Percentiles rank a stretch among this genome's conserved stretches.
Conservation (phyloP, 345 rosid species). For the Atalantia buxifolia region DNA sequence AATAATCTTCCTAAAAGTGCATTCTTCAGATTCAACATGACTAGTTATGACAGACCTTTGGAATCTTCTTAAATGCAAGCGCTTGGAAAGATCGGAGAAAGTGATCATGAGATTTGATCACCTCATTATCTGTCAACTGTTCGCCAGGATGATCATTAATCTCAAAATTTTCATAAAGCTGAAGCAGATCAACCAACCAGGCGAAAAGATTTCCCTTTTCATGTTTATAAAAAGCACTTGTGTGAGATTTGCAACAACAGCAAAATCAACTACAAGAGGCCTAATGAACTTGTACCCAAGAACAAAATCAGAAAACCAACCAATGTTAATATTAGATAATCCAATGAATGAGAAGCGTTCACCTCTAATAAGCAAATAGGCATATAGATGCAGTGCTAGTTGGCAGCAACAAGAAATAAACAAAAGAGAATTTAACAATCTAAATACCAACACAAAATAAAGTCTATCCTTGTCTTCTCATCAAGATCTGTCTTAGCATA, state of each 20-base stretch:
- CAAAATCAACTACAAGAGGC: conserved; percentile 97
- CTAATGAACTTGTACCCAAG: conserved; percentile 65
- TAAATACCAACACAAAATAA: too few relatives aligned
- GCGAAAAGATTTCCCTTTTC: conserved; percentile 90
- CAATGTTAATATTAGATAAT: neutral
- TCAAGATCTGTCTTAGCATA: neutral
- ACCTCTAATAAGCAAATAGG: neutral
- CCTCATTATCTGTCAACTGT: conserved; percentile 89
- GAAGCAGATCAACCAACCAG: conserved; percentile 88
- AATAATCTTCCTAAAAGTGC: neutral
- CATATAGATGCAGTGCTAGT: neutral
- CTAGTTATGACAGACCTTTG: conserved; percentile 55
- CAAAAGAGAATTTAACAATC: too few relatives aligned
- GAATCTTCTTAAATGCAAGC: conserved; percentile 82
- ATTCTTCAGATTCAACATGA: conserved; percentile 6
- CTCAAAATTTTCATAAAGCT: conserved; percentile 96
- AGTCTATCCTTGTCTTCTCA: too few relatives aligned
- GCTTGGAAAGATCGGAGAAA: conserved; percentile 63
- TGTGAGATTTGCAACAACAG: conserved; percentile 92
- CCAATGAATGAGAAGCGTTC: neutral
- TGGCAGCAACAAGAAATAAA: neutral
- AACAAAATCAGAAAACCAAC: neutral
- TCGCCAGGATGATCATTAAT: conserved; percentile 96
- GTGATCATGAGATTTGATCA: conserved; percentile 83
- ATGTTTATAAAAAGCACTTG: conserved; percentile 81